Percentiles rank a stretch among this genome's conserved stretches.
Conservation (phyloP, 495 filamentous ascomycete genomes). For the Penicillium antarcticum region DNA sequence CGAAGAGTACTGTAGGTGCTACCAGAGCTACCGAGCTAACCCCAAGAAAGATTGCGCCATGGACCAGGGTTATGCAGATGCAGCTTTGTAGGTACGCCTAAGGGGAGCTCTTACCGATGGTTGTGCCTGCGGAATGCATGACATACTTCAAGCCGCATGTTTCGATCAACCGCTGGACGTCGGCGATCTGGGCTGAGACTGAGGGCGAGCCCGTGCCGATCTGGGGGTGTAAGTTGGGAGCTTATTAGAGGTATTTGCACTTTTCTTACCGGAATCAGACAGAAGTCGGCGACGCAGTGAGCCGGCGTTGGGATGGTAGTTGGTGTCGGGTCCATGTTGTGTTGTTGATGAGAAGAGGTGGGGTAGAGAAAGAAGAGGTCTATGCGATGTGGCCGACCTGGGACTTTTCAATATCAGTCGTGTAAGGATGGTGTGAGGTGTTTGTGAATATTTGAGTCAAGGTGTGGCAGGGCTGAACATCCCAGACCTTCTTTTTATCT, state of each 20-base stretch:
- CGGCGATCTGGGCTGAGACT: constrained; percentile 82
- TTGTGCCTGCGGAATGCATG: constrained; percentile 93
- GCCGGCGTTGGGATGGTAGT: constrained; percentile 57
- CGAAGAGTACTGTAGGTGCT: too few relatives aligned
- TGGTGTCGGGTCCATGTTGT: constrained; percentile 9
- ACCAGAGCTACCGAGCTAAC: too few relatives aligned
- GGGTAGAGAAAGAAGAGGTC: background rate
- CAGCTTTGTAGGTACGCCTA: too few relatives aligned
- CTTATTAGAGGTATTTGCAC: background rate
- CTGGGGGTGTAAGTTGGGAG: constrained; percentile 34
- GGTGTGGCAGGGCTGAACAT: too few relatives aligned
- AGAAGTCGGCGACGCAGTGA: constrained; percentile 75
- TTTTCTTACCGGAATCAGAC: constrained; percentile 66
- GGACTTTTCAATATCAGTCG: background rate
- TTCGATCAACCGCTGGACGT: constrained; percentile 82
- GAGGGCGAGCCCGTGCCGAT: constrained; percentile 79
- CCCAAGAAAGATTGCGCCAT: too few relatives aligned
- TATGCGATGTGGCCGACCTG: too few relatives aligned
- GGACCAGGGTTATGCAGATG: too few relatives aligned
- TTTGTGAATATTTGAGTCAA: too few relatives aligned
- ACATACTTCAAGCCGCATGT: constrained; percentile 73
- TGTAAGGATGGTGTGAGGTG: too few relatives aligned
- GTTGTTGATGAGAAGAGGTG: constrained; percentile 8
- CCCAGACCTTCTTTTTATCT: too few relatives aligned
- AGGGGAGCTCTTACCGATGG: constrained; percentile 64